Evolutionary conservation across 1,284 basidiomycete genomes (phyloP), one percentile per base, ranked within the genome.

Genomic region (Sphagnurus paluster): DNA sequence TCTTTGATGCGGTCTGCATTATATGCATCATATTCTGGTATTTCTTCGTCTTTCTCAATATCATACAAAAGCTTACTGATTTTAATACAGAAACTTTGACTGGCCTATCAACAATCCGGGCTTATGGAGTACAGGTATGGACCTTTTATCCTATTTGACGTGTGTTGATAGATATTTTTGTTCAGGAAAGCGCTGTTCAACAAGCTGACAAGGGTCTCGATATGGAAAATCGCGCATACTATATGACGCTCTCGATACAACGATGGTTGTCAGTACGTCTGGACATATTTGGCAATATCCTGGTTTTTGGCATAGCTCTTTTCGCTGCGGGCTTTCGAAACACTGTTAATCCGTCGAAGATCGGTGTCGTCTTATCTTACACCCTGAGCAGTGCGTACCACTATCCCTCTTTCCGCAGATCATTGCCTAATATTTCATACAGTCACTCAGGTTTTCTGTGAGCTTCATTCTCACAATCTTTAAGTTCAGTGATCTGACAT

Each of bases 161-260:
- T 23, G 19, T 32, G 16, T 26, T n/a, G n/a, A 14, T 42, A 25
- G 21, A 20, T 4, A 38, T 20, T 26, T n/a, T n/a, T 20, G n/a
- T 34, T 11, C 34, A 76, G 69, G 58, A 58, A 5, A 69, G 74
- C 7, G 79, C 85, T 54, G 61, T 82, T 40, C 60, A 56, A 25
- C 60, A 67, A 36, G 76, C 77, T 11, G 77, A 84, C 44, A 67
- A 76, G 39, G 75, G 82, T 14, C 62, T 88, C 52, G 86, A 90
- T 58, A 63, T 80, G 56, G 79, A 90, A 61, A 89, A 90, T 60
- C 70, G 87, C 34, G 90, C 90, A 0, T 91, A 91, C 64, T 84
- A 82, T 58, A 80, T 92, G 70, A 89, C 84, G 0, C 76, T 86
- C 28, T 70, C 77, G 3, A 85, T 74, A 42, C 82, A 84, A 56